Conservation (phyloP, 2,329 filamentous ascomycete genomes). For the Epichloe gansuensis region DNA sequence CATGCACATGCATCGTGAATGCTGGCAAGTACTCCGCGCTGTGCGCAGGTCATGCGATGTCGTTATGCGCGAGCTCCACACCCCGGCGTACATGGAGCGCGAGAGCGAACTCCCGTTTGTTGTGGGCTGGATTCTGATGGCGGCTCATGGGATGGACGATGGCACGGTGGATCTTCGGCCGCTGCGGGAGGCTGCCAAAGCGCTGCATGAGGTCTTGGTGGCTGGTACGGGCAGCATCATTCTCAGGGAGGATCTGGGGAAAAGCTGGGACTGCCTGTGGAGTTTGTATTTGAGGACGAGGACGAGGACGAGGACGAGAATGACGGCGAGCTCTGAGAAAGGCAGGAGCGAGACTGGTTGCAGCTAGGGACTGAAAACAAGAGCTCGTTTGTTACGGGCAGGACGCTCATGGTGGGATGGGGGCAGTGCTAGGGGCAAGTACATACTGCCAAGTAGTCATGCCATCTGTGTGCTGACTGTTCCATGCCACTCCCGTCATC, state of each 20-base stretch:
- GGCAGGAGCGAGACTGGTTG: background rate
- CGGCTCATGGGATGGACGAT: background rate
- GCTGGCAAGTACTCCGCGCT: conserved; percentile 25
- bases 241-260: background rate
- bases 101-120: conserved; percentile 28
- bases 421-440: conserved; percentile 15
- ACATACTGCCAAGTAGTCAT: conserved; percentile 8
- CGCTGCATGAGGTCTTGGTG: background rate
- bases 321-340: background rate
- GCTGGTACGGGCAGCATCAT: background rate
- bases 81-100: conserved; percentile 22
- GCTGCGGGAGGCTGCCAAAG: background rate
- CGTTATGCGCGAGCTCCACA: conserved; percentile 20
- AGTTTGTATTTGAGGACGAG: background rate
- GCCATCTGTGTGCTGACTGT: background rate
- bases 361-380: conserved; percentile 13
- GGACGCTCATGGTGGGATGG: conserved; percentile 34
- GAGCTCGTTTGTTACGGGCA: conserved; percentile 40
- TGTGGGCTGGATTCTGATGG: conserved; percentile 28
- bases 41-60: conserved; percentile 20
- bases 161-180: background rate
- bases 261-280: background rate
- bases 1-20: conserved; percentile 25
- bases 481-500: too few relatives aligned
- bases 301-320: background rate